phyloP scores from a whole-genome alignment of 176 grass and related monocot species.

The Chloris gayana region DNA sequence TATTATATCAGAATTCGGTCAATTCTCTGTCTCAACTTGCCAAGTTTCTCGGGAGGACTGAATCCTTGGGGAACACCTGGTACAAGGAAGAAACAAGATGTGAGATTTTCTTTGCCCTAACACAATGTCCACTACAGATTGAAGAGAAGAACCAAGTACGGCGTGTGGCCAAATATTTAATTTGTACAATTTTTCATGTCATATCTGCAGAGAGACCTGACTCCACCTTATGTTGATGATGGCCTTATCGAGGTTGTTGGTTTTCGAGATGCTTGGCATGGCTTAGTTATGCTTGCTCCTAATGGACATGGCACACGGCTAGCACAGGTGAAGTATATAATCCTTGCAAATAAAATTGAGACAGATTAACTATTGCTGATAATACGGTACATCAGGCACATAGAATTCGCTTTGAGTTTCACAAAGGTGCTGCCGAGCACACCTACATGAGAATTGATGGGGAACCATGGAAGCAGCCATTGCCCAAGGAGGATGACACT shows the following conservation, averaged over 20 bases:
- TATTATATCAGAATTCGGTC: constrained; percentile 65
- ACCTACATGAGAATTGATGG: constrained; percentile 95
- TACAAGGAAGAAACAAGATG: constrained; percentile 47
- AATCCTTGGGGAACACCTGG: constrained; percentile 82
- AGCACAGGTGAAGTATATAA: constrained; percentile 70
- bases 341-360: too few species aligned
- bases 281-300: constrained; percentile 78
- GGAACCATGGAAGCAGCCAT: constrained; percentile 96
- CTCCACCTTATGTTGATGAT: constrained; percentile 77
- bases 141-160: too few species aligned
- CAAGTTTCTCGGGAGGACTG: constrained; percentile 81
- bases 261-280: constrained; percentile 94
- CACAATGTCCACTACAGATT: too few species aligned
- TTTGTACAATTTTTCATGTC: constrained; percentile 10
- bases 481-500: constrained; percentile 67
- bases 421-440: constrained; percentile 67
- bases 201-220: constrained; percentile 71
- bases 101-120: too few species aligned
- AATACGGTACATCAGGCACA: too few species aligned
- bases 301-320: constrained; percentile 95
- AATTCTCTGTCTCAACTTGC: constrained; percentile 76
- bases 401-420: constrained; percentile 81
- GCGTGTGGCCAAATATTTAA: not conserved
- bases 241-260: constrained; percentile 84
- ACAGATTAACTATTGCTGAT: too few species aligned